Base-by-base conservation (phyloP, 2,329 filamentous ascomycete species). In the Ceratocystiopsis minuta region DNA sequence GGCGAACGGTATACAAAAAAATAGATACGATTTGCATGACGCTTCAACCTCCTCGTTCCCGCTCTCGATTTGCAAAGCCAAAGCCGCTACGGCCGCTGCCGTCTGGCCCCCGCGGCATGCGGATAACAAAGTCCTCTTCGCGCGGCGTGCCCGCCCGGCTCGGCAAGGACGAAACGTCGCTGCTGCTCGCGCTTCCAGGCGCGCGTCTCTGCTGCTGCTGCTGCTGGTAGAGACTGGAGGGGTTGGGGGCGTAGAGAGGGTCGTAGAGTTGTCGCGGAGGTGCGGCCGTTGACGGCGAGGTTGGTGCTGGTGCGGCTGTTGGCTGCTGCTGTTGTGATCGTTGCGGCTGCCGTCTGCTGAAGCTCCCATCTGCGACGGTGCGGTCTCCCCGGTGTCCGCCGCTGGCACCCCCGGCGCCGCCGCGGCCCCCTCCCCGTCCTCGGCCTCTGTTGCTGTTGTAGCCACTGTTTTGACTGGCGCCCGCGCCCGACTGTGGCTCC, bases 51-150 rank as follows among this genome's bases (percentile, higher is more conserved):
- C 24, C 39, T 16, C 42, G 16, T 7, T 38, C 34, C 37, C 3
- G 11, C 28, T 16, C 33, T 43, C 82, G 69, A 47, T 65, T 66
- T 38, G 68, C 70, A 54, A 90, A 87, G 33, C 80, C 81, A 59
- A 86, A 86, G 0, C 84, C 84, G 43, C 78, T 81, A 53, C 80
- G 70, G 44, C 81, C 81, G 54, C 68, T 82, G 38, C 71, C 70
- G 54, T 92, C 82, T 11, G 87, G 87, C 11, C 85, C 85, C 52
- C 73, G 72, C 2, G 87, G 86, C 53, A 73, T 66, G 47, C 87
- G 74, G 45, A 86, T 70, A 15, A 82, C 72, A 47, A 78, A 75
- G 38, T 80, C 72, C 24, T 75, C 70, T 41, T 67, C 70, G n/a
- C 68, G 67, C 5, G 68, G 67, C 13, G 63, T 64, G 16, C 65